Evolutionary conservation across 2,329 filamentous ascomycete genomes (phyloP), one percentile per base, ranked within the genome.

Genomic region (Diaporthe citriasiana): DNA sequence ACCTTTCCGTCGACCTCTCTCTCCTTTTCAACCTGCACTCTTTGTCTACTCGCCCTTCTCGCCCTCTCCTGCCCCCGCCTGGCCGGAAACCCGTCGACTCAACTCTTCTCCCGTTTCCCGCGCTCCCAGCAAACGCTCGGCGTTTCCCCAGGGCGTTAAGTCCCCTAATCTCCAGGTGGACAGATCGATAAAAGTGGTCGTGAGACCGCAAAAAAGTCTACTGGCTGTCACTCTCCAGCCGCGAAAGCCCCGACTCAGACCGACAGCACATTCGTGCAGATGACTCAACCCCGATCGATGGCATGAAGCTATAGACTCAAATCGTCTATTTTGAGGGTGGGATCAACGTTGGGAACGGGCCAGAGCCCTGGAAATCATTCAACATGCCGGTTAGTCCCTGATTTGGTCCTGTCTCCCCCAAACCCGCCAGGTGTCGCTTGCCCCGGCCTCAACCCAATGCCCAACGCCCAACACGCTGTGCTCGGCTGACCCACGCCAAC

Each of bases 361-460:
- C 33, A 42, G 38, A 42, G 65, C 55, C 51, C 55, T 51, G 55
- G 53, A 57, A 74, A 57, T 57, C 65, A 55, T 72, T 55, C 79
- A 84, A 76, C 45, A 85, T 84, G 83, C 82, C 83, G 78, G 83
- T 85, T 75, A 76, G 83, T 82, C 69, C n/a, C 19, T 50, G 35
- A 45, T 19, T 55, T 56, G 57, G 42, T 45, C 59, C 5, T 27
- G 45, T 71, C 33, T 71, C 19, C 56, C 42, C 35, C n/a, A 40
- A 71, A 53, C 22, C 22, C 53, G 56, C 70, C 56, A 63, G 56
- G 55, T 53, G 70, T 59, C 33, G 57, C 25, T 17, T 59, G 35
- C 55, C 35, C 30, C 25, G 33, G 3, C 45, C 63, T 12, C 63
- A 40, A 40, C 63, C 15, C 60, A 35, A 33, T 9, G 22, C 59